Conservation (phyloP, 2,329 filamentous ascomycete species). For the Alternaria viburni region DNA sequence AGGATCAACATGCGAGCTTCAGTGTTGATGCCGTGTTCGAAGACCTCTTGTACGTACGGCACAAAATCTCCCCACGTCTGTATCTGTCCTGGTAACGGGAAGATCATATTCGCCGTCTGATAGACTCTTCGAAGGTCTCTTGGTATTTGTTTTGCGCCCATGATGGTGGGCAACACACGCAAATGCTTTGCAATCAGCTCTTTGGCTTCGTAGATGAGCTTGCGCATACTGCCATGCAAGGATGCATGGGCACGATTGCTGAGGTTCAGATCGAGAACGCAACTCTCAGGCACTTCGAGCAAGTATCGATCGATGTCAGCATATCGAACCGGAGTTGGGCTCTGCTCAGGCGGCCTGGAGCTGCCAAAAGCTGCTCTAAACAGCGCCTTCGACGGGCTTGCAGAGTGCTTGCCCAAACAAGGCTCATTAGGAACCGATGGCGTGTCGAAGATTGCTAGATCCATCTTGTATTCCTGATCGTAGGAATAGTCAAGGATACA, state of each 20-base stretch:
- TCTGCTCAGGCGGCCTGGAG: not conserved
- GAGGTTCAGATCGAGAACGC: not conserved
- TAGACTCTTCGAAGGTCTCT: not conserved
- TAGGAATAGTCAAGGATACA: constrained; percentile 8
- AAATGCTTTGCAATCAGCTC: not conserved
- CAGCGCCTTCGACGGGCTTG: not conserved
- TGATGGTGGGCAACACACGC: not conserved
- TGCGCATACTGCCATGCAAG: not conserved
- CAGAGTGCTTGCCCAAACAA: not conserved
- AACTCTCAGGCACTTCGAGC: not conserved
- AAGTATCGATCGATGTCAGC: constrained; percentile 6
- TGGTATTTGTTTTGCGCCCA: constrained; percentile 9
- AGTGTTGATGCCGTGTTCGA: not conserved
- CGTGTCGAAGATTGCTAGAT: not conserved
- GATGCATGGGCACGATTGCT: not conserved
- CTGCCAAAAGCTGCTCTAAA: not conserved
- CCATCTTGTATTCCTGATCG: not conserved
- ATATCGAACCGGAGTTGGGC: not conserved
- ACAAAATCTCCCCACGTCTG: not conserved
- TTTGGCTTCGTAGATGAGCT: constrained; percentile 5
- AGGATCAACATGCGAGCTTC: constrained; percentile 4
- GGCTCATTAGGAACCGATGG: not conserved
- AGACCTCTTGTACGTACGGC: not conserved
- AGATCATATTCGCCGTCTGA: not conserved
- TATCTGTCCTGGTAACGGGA: not conserved